These are phyloP conservation scores for Cicer yamashitae DNA, from an alignment of 306 rosid species.

Conservation along the genomic window DNA sequence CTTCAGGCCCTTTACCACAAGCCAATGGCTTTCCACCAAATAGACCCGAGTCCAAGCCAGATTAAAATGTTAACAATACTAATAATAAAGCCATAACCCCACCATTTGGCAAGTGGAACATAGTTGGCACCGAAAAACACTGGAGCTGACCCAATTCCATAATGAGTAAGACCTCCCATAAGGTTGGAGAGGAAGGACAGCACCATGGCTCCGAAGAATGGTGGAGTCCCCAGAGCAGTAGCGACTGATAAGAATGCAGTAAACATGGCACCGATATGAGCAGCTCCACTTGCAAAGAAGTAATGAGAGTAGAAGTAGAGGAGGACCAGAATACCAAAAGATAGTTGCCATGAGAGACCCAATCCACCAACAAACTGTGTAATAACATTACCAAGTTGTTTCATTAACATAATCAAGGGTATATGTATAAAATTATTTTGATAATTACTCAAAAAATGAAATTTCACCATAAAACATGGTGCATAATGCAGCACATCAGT, in stretches of 20 bases:
- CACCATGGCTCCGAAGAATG: slow-evolving; percentile 86
- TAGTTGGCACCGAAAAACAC: slow-evolving; percentile 95
- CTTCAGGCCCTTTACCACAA: slow-evolving; percentile 67
- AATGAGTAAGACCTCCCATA: slow-evolving; percentile 99
- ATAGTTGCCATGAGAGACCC: slow-evolving; percentile 94
- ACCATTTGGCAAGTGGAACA: slow-evolving; percentile 92
- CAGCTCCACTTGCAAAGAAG: slow-evolving; percentile 99
- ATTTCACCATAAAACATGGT: slow-evolving; percentile 25
- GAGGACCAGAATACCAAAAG: slow-evolving; percentile 94
- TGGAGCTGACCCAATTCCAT: slow-evolving; percentile 98
- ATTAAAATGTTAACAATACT: slow-evolving; percentile 82
- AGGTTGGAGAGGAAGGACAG: slow-evolving; percentile 92
- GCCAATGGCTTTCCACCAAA: slow-evolving; percentile 95
- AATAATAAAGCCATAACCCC: slow-evolving; percentile 94
- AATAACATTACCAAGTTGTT: slow-evolving; percentile 36
- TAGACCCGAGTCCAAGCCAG: slow-evolving; percentile 93
- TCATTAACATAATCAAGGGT: slow-evolving; percentile 23
- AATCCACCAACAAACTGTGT: slow-evolving; percentile 93
- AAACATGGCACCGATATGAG: slow-evolving; percentile 99
- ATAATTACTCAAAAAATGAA: slow-evolving; percentile 25
- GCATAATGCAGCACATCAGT: not conserved
- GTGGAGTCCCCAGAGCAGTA: slow-evolving; percentile 97
- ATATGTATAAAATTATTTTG: not conserved
- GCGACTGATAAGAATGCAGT: slow-evolving; percentile 98
- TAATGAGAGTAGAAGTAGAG: slow-evolving; percentile 97